A percentile compares a stretch with the other conserved stretches of the same genome.
These are phyloP conservation scores for Tylopilus felleus DNA, from an alignment of 768 basidiomycete species.

Conservation along the genomic window DNA sequence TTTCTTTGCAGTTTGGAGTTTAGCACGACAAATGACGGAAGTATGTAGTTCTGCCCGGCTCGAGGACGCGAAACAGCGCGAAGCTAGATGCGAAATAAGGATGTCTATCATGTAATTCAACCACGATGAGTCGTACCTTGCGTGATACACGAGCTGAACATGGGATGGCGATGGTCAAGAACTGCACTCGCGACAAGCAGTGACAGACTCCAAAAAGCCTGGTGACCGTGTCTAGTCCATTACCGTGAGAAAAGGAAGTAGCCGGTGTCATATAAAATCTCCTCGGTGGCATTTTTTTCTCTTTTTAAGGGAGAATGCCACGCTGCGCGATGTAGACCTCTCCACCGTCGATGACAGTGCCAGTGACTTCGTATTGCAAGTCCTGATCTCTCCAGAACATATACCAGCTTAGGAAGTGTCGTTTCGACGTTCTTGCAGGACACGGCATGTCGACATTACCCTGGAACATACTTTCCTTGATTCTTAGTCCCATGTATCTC, in stretches of 20 bases:
- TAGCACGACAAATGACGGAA: constrained; percentile 39
- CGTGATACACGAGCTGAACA: constrained; percentile 27
- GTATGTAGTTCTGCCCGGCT: constrained; percentile 47
- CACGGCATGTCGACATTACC: constrained; percentile 60
- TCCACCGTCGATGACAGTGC: constrained; percentile 62
- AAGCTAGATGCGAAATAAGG: constrained; percentile 22
- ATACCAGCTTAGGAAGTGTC: constrained; percentile 65
- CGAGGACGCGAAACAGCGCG: constrained; percentile 41
- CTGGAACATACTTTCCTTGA: constrained; percentile 43
- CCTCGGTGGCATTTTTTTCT: neutral
- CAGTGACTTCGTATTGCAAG: constrained; percentile 50
- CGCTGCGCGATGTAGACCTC: constrained; percentile 55
- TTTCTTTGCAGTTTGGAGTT: constrained; percentile 36
- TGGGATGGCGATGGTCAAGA: constrained; percentile 7
- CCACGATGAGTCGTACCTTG: constrained; percentile 16
- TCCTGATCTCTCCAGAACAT: constrained; percentile 55
- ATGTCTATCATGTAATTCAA: neutral
- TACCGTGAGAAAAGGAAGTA: constrained; percentile 39
- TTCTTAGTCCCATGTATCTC: neutral
- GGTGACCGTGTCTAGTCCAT: neutral
- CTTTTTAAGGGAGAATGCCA: constrained; percentile 53
- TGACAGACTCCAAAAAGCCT: constrained; percentile 1
- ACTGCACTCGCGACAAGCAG: neutral
- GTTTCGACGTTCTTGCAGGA: constrained; percentile 48
- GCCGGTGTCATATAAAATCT: constrained; percentile 23